Conservation (phyloP, 108 stramenopile genomes). For the Pseudonitzschia pungens region DNA sequence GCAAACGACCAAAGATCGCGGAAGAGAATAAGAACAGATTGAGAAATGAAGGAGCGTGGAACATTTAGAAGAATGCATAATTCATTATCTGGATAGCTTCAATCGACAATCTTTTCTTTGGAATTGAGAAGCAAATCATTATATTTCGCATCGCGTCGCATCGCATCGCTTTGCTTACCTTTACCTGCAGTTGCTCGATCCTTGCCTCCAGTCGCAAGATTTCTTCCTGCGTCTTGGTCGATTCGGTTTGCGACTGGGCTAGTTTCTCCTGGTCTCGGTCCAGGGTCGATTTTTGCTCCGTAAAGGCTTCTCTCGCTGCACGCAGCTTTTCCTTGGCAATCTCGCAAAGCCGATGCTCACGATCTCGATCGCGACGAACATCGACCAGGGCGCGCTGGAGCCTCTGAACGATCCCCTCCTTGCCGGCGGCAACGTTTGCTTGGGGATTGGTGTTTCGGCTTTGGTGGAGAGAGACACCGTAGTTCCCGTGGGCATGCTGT, state of each 20-base stretch:
- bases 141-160: not conserved
- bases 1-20: not conserved
- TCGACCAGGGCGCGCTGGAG: conserved; percentile 21
- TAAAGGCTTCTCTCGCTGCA: conserved; percentile 14
- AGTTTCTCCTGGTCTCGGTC: conserved; percentile 17
- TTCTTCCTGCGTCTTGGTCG: conserved; percentile 4
- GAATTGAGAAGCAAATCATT: not conserved
- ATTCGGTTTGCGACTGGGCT: not conserved
- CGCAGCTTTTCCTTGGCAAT: conserved; percentile 24
- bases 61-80: not conserved
- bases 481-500: not conserved
- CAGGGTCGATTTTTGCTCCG: not conserved
- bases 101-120: not conserved
- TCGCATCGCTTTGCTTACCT: conserved; percentile 16
- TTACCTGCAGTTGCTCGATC: conserved; percentile 17
- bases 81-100: not conserved
- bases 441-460: not conserved
- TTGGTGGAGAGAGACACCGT: not conserved
- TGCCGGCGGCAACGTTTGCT: not conserved
- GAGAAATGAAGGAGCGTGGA: not conserved
- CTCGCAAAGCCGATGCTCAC: conserved; percentile 18
- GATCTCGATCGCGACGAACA: conserved; percentile 31
- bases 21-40: not conserved
- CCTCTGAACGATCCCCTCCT: conserved; percentile 22
- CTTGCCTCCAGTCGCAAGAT: conserved; percentile 8